Percentiles rank a stretch among this genome's conserved stretches.
Evolutionary conservation across 2,329 filamentous ascomycete species (phyloP).

Genomic region (Blumeria hordei): DNA sequence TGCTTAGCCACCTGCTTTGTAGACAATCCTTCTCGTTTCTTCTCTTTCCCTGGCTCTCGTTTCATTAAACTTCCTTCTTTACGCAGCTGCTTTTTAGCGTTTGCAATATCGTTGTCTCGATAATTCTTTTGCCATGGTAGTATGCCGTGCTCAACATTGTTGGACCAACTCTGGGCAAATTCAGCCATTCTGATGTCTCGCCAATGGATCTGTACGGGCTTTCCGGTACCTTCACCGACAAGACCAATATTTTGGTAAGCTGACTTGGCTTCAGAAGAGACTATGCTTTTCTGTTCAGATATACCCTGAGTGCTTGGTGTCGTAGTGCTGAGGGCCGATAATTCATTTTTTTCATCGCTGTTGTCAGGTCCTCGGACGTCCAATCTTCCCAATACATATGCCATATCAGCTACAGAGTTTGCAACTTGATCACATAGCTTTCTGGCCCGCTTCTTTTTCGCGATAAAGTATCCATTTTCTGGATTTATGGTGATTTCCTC

Average conservation of each 20-base stretch:
- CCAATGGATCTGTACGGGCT: slow-evolving; percentile 14
- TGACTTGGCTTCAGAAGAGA: too few relatives aligned
- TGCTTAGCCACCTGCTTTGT: too few relatives aligned
- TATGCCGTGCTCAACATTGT: slow-evolving; percentile 15
- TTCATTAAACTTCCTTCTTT: too few relatives aligned
- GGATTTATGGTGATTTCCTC: slow-evolving; percentile 19
- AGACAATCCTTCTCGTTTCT: too few relatives aligned
- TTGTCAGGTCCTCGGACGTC: neutral
- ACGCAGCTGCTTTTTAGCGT: neutral
- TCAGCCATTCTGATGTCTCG: slow-evolving; percentile 16
- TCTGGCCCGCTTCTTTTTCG: slow-evolving; percentile 20
- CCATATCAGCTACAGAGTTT: slow-evolving; percentile 39
- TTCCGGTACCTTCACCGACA: slow-evolving; percentile 5
- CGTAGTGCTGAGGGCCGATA: too few relatives aligned
- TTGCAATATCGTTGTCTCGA: neutral
- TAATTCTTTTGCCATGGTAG: slow-evolving; percentile 3
- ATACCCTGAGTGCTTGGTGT: too few relatives aligned
- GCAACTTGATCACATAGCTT: slow-evolving; percentile 34
- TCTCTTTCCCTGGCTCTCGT: too few relatives aligned
- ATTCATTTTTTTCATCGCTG: too few relatives aligned
- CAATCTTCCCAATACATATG: slow-evolving; percentile 16
- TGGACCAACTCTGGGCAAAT: slow-evolving; percentile 16
- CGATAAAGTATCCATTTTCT: slow-evolving; percentile 5
- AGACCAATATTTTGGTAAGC: slow-evolving; percentile 5
- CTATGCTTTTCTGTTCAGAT: too few relatives aligned